phyloP scores from a whole-genome alignment of 2,329 filamentous ascomycete species.

The Escovopsis sp. region DNA sequence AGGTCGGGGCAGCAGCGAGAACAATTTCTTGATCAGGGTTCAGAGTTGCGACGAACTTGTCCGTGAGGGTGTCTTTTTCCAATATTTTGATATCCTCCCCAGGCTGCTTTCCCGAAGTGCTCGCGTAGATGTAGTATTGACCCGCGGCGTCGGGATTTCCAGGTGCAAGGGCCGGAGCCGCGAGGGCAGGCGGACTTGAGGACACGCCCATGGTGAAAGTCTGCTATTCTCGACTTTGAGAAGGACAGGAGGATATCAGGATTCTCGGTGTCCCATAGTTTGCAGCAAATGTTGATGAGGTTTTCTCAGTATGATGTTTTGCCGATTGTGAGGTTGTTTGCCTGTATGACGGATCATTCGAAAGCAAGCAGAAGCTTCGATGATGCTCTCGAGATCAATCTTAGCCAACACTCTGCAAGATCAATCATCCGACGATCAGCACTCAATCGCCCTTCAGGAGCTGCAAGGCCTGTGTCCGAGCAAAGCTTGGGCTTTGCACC shows the following conservation, averaged over 20 bases:
- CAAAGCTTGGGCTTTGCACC: no score
- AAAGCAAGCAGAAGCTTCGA: no score
- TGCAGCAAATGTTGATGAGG: background rate
- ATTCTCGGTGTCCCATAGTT: background rate
- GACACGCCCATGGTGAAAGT: conserved; percentile 1
- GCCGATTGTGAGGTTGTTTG: no score
- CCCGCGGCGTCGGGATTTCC: background rate
- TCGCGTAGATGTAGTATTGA: conserved; percentile 4
- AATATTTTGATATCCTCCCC: background rate
- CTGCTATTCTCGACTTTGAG: no score
- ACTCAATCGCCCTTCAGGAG: no score
- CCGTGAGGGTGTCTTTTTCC: background rate
- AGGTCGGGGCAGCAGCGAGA: background rate
- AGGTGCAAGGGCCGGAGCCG: background rate
- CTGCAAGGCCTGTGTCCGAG: no score
- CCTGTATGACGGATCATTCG: no score
- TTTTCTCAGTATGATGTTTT: background rate
- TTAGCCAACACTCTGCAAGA: no score
- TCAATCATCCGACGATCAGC: no score
- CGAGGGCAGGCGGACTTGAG: background rate
- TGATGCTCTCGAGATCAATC: no score
- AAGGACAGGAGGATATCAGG: no score
- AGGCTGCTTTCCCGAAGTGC: conserved; percentile 1
- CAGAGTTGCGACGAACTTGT: conserved; percentile 2
- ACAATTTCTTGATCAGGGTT: conserved; percentile 1